These are phyloP conservation scores for Vigna reflexopilosa DNA, from an alignment of 306 rosid species.

Conservation along the genomic window DNA sequence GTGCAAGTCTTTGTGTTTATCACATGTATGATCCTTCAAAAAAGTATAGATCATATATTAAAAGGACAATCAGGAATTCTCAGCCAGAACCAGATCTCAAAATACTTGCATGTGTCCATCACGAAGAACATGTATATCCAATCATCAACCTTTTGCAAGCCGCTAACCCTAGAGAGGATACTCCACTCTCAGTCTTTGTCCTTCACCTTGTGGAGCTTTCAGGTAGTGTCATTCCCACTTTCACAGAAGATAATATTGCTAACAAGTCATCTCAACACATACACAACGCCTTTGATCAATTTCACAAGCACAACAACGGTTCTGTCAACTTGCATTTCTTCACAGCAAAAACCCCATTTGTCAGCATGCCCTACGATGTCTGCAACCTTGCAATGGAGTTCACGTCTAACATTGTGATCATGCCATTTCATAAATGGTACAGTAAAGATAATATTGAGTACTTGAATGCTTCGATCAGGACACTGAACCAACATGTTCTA, in stretches of 20 bases:
- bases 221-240: conserved; percentile 33
- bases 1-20: conserved; percentile 15
- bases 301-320: conserved; percentile 22
- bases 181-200: conserved; percentile 35
- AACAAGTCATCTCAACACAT: not conserved
- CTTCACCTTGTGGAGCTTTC: conserved; percentile 42
- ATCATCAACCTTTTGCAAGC: conserved; percentile 44
- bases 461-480: conserved; percentile 21
- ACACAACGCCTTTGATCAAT: conserved; percentile 42
- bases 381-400: conserved; percentile 46
- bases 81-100: conserved; percentile 15
- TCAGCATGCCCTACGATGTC: conserved; percentile 46
- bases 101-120: conserved; percentile 41
- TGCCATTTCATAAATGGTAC: conserved; percentile 48
- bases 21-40: conserved; percentile 48
- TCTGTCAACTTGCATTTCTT: conserved; percentile 17
- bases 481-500: conserved; percentile 35
- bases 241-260: not conserved
- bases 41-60: conserved; percentile 29
- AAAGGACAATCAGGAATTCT: conserved; percentile 30
- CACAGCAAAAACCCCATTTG: conserved; percentile 31
- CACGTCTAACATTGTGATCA: conserved; percentile 28
- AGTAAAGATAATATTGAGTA: not conserved
- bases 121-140: conserved; percentile 47
- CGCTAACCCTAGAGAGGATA: conserved; percentile 35